Evolutionary conservation across 1,139 yeast genomes (phyloP).

Genomic region (Hyphopichia burtonii): DNA sequence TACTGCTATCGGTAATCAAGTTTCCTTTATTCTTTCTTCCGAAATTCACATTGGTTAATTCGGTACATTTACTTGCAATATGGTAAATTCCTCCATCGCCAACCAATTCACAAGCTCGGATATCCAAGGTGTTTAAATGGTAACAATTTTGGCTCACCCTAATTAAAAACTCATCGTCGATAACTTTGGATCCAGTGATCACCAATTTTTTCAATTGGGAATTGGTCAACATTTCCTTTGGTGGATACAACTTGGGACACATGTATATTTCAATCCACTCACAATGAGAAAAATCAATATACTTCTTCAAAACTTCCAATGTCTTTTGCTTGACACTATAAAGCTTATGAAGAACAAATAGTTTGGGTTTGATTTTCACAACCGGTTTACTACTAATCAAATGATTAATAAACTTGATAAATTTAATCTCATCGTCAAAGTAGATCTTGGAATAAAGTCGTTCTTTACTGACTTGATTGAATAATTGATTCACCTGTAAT

Average conservation of each 20-base stretch:
- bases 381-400: not conserved
- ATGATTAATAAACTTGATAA: conserved; percentile 40
- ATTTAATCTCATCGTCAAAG: conserved; percentile 50
- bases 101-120: conserved; percentile 81
- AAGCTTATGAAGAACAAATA: conserved; percentile 37
- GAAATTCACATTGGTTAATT: conserved; percentile 60
- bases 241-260: conserved; percentile 72
- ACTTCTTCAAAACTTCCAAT: conserved; percentile 19
- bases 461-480: conserved; percentile 57
- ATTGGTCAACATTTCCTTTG: conserved; percentile 38
- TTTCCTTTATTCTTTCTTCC: conserved; percentile 77
- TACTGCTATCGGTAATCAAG: conserved; percentile 67
- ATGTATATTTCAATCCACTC: conserved; percentile 78
- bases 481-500: conserved; percentile 63
- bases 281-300: conserved; percentile 47
- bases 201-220: conserved; percentile 53
- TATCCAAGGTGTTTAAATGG: conserved; percentile 61
- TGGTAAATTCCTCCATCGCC: conserved; percentile 73
- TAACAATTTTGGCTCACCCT: conserved; percentile 57
- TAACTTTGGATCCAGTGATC: conserved; percentile 70
- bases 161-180: conserved; percentile 60
- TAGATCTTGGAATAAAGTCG: conserved; percentile 55
- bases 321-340: conserved; percentile 29
- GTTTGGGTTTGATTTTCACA: conserved; percentile 23
- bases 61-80: conserved; percentile 58